Conservation (phyloP, 2,329 filamentous ascomycete species). For the Sclerotinia trifoliorum region DNA sequence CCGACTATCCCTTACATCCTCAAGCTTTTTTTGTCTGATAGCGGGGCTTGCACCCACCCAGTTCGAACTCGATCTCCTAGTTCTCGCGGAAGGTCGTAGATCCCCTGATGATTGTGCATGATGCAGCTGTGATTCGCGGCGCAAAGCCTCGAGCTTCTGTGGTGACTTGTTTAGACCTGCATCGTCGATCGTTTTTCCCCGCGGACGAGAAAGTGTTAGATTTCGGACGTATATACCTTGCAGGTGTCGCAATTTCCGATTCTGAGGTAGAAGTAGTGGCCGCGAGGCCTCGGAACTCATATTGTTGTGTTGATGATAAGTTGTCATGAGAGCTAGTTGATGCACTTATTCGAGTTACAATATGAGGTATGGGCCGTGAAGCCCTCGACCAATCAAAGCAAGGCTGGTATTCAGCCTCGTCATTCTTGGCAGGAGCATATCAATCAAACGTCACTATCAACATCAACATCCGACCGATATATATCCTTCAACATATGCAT, state of each 20-base stretch:
- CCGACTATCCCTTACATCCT: constrained; percentile 66
- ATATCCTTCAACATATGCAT: no score
- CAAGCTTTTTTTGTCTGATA: constrained; percentile 69
- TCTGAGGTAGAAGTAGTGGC: constrained; percentile 64
- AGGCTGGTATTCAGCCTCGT: constrained; percentile 9
- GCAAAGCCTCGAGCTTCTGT: constrained; percentile 57
- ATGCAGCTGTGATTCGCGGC: constrained; percentile 51
- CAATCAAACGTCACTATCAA: no score
- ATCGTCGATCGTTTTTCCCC: constrained; percentile 69
- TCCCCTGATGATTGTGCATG: constrained; percentile 56
- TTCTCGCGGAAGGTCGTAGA: constrained; percentile 43
- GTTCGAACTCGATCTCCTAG: constrained; percentile 59
- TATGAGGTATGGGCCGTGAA: neutral
- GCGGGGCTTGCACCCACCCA: constrained; percentile 60
- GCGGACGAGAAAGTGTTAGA: constrained; percentile 63
- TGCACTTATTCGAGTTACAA: neutral
- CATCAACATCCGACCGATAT: no score
- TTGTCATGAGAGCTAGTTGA: constrained; percentile 11
- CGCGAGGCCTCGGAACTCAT: constrained; percentile 39
- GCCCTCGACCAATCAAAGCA: constrained; percentile 5
- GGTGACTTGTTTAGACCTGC: constrained; percentile 65
- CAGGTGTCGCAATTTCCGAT: constrained; percentile 84
- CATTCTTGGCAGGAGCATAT: neutral
- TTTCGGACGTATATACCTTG: constrained; percentile 86
- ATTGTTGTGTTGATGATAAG: constrained; percentile 29